Percentiles rank a stretch among this genome's conserved stretches.
phyloP scores from a whole-genome alignment of 345 rosid species.

The Acer yangbiense region DNA sequence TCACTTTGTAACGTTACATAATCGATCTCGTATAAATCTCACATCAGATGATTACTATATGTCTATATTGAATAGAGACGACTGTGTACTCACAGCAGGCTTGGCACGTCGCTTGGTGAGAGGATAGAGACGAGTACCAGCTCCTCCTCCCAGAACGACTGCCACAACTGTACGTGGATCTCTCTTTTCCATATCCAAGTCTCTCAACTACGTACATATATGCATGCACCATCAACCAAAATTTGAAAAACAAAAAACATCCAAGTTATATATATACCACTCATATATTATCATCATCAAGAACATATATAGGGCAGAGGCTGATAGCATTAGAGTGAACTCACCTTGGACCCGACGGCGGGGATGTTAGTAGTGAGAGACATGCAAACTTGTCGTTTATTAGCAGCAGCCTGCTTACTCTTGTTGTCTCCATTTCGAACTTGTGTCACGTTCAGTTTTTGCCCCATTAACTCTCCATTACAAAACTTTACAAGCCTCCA shows the following conservation, averaged over 20 bases:
- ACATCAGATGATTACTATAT: no score
- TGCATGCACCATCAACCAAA: no score
- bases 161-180: conserved; percentile 82
- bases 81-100: conserved; percentile 65
- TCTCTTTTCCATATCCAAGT: conserved; percentile 62
- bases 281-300: background rate
- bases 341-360: conserved; percentile 56
- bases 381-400: conserved; percentile 44
- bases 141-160: conserved; percentile 91
- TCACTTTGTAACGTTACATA: background rate
- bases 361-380: conserved; percentile 43
- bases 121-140: conserved; percentile 98
- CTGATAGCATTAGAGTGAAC: background rate
- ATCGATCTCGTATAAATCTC: no score
- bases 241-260: no score
- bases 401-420: conserved; percentile 11
- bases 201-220: conserved; percentile 53
- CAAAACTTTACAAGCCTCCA: conserved; percentile 44
- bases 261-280: no score
- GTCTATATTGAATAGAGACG: no score
- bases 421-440: conserved; percentile 8
- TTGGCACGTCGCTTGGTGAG: conserved; percentile 95
- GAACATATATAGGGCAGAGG: no score
- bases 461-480: conserved; percentile 81
- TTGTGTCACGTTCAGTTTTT: conserved; percentile 43